Conservation (phyloP, 75 land plant species). For the Ceratopteris richardii region DNA sequence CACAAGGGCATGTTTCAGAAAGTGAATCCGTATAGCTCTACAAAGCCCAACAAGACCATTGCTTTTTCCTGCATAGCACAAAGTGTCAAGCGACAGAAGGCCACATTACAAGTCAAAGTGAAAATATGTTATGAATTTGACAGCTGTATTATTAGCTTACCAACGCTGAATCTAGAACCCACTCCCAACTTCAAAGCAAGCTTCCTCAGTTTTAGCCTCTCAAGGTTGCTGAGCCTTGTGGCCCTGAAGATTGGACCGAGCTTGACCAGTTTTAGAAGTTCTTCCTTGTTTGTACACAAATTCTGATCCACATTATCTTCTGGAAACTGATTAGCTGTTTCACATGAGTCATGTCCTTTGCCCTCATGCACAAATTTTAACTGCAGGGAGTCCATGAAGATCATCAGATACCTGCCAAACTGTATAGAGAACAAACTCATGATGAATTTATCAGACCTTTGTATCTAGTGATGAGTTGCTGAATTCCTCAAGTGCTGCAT, state of each 20-base stretch:
- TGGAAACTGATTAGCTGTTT: too few relatives aligned
- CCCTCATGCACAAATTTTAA: too few relatives aligned
- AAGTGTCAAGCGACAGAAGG: background rate
- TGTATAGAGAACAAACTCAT: too few relatives aligned
- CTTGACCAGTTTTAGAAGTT: constrained; percentile 1
- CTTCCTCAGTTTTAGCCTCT: constrained; percentile 68
- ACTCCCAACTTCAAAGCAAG: constrained; percentile 63
- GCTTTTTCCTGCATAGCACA: constrained; percentile 47
- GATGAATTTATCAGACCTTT: too few relatives aligned
- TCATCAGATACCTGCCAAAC: too few relatives aligned
- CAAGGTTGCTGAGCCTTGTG: constrained; percentile 58
- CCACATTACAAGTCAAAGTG: too few relatives aligned
- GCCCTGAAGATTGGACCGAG: constrained; percentile 27
- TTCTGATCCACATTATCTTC: background rate
- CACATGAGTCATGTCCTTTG: too few relatives aligned
- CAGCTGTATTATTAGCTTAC: constrained; percentile 29
- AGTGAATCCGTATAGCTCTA: constrained; percentile 58
- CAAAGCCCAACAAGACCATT: constrained; percentile 72
- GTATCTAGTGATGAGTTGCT: too few relatives aligned
- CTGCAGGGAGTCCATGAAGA: too few relatives aligned
- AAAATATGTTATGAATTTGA: too few relatives aligned
- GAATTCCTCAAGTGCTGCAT: background rate
- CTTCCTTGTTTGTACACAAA: background rate
- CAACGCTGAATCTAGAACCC: constrained; percentile 64
- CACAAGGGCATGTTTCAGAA: constrained; percentile 70